phyloP scores from a whole-genome alignment of 441 rosid species.

The Omphalea diandra region DNA sequence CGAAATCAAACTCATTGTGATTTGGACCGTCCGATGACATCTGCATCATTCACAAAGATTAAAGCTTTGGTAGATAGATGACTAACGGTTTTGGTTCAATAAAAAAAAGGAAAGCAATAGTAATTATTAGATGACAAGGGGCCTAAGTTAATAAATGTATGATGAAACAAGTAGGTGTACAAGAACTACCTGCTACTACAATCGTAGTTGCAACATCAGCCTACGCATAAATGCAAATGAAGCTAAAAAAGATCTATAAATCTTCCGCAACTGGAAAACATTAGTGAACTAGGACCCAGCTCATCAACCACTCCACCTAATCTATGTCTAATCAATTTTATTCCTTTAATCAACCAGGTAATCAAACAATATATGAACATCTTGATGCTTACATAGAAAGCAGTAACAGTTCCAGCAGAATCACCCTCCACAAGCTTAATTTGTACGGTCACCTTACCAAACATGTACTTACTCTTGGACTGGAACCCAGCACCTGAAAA shows the following conservation, averaged over 20 bases:
- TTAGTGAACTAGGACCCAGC: too few species aligned
- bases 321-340: neutral
- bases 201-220: too few species aligned
- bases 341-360: neutral
- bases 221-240: too few species aligned
- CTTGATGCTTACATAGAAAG: constrained; percentile 63
- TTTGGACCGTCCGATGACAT: constrained; percentile 95
- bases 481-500: constrained; percentile 84
- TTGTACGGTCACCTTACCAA: constrained; percentile 81
- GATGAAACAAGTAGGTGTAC: too few species aligned
- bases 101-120: neutral
- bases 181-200: too few species aligned
- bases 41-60: constrained; percentile 31
- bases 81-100: too few species aligned
- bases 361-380: neutral
- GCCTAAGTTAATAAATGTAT: constrained; percentile 18
- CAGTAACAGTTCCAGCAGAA: constrained; percentile 64
- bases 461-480: constrained; percentile 82
- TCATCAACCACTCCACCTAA: neutral
- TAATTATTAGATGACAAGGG: neutral
- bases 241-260: too few species aligned
- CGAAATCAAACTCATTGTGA: constrained; percentile 94
- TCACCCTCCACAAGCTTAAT: constrained; percentile 84
- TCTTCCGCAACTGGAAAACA: too few species aligned
- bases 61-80: too few species aligned